These are phyloP conservation scores for Candida maesae DNA, from an alignment of 805 yeast species.

Conservation along the genomic window DNA sequence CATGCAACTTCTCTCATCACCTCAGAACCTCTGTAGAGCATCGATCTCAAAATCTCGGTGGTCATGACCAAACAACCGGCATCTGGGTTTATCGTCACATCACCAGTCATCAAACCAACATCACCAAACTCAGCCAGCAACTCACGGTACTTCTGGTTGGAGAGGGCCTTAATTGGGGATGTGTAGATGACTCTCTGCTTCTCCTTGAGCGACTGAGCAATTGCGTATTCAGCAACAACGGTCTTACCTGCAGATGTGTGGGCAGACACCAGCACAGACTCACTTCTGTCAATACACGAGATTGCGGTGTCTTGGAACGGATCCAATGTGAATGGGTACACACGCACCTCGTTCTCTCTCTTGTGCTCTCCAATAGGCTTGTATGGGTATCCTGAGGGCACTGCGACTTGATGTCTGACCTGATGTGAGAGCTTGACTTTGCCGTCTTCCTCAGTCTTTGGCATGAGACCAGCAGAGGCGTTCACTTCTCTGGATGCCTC, in stretches of 20 bases:
- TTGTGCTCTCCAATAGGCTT: conserved; percentile 85
- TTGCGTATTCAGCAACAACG: conserved; percentile 97
- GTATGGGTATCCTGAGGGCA: conserved; percentile 89
- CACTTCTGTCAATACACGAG: conserved; percentile 92
- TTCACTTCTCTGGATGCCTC: conserved; percentile 87
- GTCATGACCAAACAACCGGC: conserved; percentile 99
- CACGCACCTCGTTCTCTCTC: conserved; percentile 73
- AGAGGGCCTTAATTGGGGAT: conserved; percentile 88
- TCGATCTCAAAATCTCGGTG: conserved; percentile 93
- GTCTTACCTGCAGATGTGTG: conserved; percentile 99
- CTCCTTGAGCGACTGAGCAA: conserved; percentile 94
- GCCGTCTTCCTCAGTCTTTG: conserved; percentile 38
- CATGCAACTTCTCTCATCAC: conserved; percentile 98
- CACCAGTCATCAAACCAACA: conserved; percentile 99
- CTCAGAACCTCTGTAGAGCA: conserved; percentile 97
- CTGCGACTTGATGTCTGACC: conserved; percentile 96
- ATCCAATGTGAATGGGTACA: conserved; percentile 89
- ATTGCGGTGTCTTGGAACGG: conserved; percentile 97
- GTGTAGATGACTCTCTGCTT: conserved; percentile 92
- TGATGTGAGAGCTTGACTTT: conserved; percentile 79
- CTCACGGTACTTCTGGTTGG: conserved; percentile 88
- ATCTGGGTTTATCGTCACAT: conserved; percentile 96
- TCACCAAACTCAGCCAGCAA: conserved; percentile 88
- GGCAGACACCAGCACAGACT: conserved; percentile 94
- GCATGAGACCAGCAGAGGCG: conserved; percentile 70